These are phyloP conservation scores for Haberlea rhodopensis DNA, from an alignment of 257 asterid genomes.

Conservation along the genomic window DNA sequence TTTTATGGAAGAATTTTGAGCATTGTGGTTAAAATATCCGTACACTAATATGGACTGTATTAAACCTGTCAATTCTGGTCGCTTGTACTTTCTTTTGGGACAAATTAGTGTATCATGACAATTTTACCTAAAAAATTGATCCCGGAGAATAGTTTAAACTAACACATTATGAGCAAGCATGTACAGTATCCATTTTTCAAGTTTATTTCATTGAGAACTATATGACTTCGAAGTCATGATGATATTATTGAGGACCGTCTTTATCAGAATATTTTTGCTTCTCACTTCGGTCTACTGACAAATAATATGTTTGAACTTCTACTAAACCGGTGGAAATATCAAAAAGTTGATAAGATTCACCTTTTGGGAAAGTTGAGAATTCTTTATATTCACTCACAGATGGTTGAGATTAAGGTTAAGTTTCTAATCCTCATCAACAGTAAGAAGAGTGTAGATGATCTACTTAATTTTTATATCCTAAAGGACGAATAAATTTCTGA, in stretches of 20 bases:
- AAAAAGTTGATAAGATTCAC: neutral
- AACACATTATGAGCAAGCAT: neutral
- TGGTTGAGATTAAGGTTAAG: neutral
- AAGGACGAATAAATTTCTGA: neutral
- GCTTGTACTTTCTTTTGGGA: too few relatives aligned
- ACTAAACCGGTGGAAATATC: neutral
- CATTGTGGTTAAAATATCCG: too few relatives aligned
- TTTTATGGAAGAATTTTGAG: neutral
- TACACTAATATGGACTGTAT: too few relatives aligned
- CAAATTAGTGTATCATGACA: too few relatives aligned
- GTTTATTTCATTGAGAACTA: neutral
- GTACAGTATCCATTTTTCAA: neutral
- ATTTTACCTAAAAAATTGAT: neutral
- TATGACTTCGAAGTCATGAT: too few relatives aligned
- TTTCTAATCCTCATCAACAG: neutral
- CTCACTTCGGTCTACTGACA: too few relatives aligned
- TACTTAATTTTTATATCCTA: neutral
- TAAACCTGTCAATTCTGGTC: too few relatives aligned
- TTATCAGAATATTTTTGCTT: too few relatives aligned
- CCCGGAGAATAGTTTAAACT: too few relatives aligned
- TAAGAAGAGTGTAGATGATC: constrained; percentile 11
- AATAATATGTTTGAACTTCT: too few relatives aligned
- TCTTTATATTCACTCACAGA: neutral
- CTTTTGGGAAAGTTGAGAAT: neutral
- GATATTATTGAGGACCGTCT: too few relatives aligned